A percentile compares a stretch with the other conserved stretches of the same genome.
Conservation (phyloP, 176 grass and related monocot genomes). For the Aegilops tauschii region DNA sequence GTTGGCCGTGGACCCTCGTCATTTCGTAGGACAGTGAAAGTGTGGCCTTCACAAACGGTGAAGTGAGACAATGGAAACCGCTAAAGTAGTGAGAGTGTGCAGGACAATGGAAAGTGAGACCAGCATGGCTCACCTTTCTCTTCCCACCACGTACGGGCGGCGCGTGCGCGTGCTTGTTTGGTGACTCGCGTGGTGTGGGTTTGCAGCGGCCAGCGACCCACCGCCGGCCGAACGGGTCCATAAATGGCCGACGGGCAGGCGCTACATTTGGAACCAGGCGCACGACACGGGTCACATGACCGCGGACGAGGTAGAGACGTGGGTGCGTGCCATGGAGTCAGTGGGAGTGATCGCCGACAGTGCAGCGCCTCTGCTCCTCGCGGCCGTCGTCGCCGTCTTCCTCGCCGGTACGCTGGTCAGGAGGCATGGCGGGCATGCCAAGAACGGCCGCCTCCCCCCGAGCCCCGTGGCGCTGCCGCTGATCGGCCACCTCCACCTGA, state of each 20-base stretch:
- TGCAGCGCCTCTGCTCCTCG: not conserved
- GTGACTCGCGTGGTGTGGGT: not conserved
- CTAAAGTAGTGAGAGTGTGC: no score
- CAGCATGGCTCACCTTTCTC: no score
- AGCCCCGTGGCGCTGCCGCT: not conserved
- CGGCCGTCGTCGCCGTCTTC: not conserved
- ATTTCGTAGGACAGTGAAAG: no score
- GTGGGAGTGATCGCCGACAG: not conserved
- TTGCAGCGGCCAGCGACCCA: not conserved
- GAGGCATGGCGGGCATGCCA: not conserved
- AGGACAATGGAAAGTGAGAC: no score
- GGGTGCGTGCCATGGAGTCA: not conserved
- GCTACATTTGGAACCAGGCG: no score
- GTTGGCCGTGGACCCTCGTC: no score
- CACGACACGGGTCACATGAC: no score
- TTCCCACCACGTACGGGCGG: no score
- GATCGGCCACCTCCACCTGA: constrained; percentile 10
- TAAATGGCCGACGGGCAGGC: not conserved
- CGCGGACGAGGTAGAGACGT: no score
- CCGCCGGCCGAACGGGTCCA: not conserved
- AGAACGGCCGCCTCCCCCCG: not conserved
- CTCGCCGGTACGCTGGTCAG: not conserved
- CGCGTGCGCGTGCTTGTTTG: not conserved
- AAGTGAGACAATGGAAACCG: no score
- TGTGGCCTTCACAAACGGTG: no score